These are phyloP conservation scores for Nitzschia inconspicua DNA, from an alignment of 108 stramenopile genomes.

Conservation along the genomic window DNA sequence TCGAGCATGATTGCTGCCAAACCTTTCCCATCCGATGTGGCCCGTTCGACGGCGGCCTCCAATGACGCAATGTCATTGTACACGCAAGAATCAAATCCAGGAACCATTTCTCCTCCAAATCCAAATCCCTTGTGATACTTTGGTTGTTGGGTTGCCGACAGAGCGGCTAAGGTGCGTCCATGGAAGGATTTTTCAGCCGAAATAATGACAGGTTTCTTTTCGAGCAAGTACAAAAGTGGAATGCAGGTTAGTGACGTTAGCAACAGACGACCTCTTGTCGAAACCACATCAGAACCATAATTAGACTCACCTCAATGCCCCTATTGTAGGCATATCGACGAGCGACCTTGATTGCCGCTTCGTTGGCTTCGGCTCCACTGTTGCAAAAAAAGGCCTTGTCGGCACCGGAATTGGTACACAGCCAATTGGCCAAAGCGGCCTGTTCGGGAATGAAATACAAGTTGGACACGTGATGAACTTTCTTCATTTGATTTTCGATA, in stretches of 20 bases:
- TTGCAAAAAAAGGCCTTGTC: constrained; percentile 99
- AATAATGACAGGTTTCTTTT: constrained; percentile 91
- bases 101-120: constrained; percentile 83
- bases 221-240: neutral
- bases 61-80: constrained; percentile 90
- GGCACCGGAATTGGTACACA: constrained; percentile 83
- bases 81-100: constrained; percentile 83
- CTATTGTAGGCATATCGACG: constrained; percentile 80
- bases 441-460: constrained; percentile 91
- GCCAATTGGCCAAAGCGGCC: constrained; percentile 90
- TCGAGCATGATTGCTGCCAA: constrained; percentile 96
- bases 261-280: neutral
- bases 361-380: constrained; percentile 95
- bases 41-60: constrained; percentile 61
- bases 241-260: neutral
- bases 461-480: constrained; percentile 90
- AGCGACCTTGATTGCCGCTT: constrained; percentile 95
- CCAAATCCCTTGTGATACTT: constrained; percentile 94
- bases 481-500: constrained; percentile 82
- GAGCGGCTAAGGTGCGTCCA: constrained; percentile 92
- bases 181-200: constrained; percentile 93
- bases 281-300: too few relatives aligned
- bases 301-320: constrained; percentile 72
- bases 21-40: constrained; percentile 75
- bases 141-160: constrained; percentile 95